Evolutionary conservation across 2,329 filamentous ascomycete genomes (phyloP), one percentile per base, ranked within the genome.

Genomic region (Ceratocystis variospora): DNA sequence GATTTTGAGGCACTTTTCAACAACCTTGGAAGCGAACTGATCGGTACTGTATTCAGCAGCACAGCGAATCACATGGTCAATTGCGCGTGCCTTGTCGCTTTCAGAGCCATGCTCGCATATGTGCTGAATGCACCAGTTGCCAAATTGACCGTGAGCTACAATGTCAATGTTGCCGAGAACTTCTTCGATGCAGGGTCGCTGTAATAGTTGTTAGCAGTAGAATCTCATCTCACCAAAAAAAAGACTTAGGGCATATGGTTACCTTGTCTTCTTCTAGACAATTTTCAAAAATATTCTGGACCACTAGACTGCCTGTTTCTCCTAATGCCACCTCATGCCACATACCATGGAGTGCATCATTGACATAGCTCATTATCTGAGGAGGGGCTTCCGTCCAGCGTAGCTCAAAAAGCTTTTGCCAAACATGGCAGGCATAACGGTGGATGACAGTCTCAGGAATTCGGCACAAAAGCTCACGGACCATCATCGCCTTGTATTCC

Each of bases 51-150:
- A 99, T 76, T 96, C 92, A 17, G 90, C 89, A 41, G 92, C 90
- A 76, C 90, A 96, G 69, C 87, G 87, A 70, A 99, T 88, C 72
- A 99, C 93, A 75, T 97, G 93, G 71, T 99, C 93, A 72, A 96
- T 87, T 57, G 95, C 94, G 71, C 92, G 88, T 76, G 88, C 93
- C 72, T 93, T 92, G 76, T 99, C 95, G 50, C 87, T 86, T 41
- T 92, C 88, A 67, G 88, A 88, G 63, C 95, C 93, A 74, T 99
- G 94, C 76, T 99, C 94, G 76, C 94, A 99, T 72, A 99, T 91
- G 77, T 99, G 94, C 77, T 99, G 94, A 72, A 99, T 97, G 78
- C 94, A 99, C 94, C 94, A 99, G 75, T 99, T 99, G 66, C 94
- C 94, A 74, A 99, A 99, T 74, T 99, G 94, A 31, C 94, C 94